These are phyloP conservation scores for Yueomyces sp. DNA, from an alignment of 805 yeast genomes.

Conservation along the genomic window DNA sequence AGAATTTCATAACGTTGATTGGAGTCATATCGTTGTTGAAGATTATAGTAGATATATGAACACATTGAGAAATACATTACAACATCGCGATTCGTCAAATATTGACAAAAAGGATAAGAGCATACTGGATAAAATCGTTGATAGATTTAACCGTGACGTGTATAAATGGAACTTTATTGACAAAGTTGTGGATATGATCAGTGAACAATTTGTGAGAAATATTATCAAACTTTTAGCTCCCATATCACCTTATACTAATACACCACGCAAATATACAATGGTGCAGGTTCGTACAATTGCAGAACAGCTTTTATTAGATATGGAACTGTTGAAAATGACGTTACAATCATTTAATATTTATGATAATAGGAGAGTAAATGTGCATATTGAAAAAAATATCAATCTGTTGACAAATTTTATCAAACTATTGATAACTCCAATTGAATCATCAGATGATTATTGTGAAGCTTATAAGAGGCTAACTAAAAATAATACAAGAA, in stretches of 20 bases:
- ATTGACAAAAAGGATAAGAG: neutral
- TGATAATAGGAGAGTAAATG: slow-evolving; percentile 15
- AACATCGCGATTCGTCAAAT: neutral
- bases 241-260: slow-evolving; percentile 33
- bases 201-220: slow-evolving; percentile 41
- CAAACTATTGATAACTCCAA: slow-evolving; percentile 18
- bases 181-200: slow-evolving; percentile 52
- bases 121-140: slow-evolving; percentile 29
- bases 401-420: slow-evolving; percentile 10
- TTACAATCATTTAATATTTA: slow-evolving; percentile 21
- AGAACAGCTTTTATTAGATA: slow-evolving; percentile 71
- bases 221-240: slow-evolving; percentile 51
- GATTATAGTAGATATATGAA: slow-evolving; percentile 61
- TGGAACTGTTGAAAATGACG: slow-evolving; percentile 46
- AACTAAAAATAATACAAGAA: slow-evolving; percentile 12
- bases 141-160: slow-evolving; percentile 51
- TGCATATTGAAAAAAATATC: slow-evolving; percentile 14
- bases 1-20: slow-evolving; percentile 65
- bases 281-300: slow-evolving; percentile 35
- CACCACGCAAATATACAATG: neutral
- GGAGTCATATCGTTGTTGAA: slow-evolving; percentile 55
- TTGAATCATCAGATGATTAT: slow-evolving; percentile 34
- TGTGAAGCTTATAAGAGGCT: slow-evolving; percentile 23
- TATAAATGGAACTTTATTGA: slow-evolving; percentile 67
- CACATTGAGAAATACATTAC: slow-evolving; percentile 38